phyloP scores from a whole-genome alignment of 1,284 basidiomycete genomes.

The Ceratobasidium sp. region DNA sequence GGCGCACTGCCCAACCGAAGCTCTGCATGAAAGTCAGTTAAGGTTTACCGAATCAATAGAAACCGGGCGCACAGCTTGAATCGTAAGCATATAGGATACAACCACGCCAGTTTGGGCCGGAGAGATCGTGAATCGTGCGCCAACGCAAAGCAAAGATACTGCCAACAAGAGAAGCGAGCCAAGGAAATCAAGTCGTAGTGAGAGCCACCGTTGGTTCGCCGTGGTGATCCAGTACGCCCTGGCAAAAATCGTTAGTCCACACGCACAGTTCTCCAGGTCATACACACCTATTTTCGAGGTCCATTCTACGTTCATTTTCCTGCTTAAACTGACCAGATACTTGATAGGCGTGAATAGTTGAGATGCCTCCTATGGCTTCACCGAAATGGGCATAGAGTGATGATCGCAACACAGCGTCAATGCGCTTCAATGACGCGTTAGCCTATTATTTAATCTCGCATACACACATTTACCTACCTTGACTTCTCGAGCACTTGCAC shows the following conservation, averaged over 20 bases:
- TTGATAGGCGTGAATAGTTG: conserved; percentile 86
- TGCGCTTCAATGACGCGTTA: not conserved
- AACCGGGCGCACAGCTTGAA: conserved; percentile 61
- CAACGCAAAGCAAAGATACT: conserved; percentile 80
- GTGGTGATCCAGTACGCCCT: conserved; percentile 85
- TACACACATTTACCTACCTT: conserved; percentile 65
- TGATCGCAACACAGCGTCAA: conserved; percentile 65
- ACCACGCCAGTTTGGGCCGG: conserved; percentile 78
- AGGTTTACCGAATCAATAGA: not conserved
- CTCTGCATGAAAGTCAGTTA: conserved; percentile 49
- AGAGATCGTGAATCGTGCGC: conserved; percentile 72
- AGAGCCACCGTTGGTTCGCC: conserved; percentile 61
- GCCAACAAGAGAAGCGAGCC: conserved; percentile 77
- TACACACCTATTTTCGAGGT: conserved; percentile 68
- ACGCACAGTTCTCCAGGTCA: not conserved
- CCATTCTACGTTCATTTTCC: conserved; percentile 77
- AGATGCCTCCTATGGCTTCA: conserved; percentile 81
- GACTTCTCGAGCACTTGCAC: conserved; percentile 85
- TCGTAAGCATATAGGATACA: conserved; percentile 76
- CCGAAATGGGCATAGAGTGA: conserved; percentile 84
- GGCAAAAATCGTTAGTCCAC: conserved; percentile 41
- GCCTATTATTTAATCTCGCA: not conserved
- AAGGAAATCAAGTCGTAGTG: conserved; percentile 81
- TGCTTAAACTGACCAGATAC: conserved; percentile 69
- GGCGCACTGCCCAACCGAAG: conserved; percentile 84